A percentile compares a stretch with the other conserved stretches of the same genome.
phyloP scores from a whole-genome alignment of 139 green algal genomes.

The Tetratostichococcus sp. region DNA sequence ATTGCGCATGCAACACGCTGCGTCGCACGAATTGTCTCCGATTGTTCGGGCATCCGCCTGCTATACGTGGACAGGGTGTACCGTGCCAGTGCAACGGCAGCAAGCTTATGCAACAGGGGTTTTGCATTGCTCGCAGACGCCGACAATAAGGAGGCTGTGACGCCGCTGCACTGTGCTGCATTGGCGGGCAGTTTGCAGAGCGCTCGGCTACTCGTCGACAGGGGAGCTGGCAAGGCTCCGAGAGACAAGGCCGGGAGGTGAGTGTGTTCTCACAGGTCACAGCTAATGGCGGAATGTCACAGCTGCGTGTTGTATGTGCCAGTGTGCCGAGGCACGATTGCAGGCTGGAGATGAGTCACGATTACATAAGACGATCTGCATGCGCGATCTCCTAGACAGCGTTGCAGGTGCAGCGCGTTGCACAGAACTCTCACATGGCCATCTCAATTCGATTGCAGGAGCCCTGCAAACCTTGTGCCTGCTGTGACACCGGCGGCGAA shows the following conservation, averaged over 20 bases:
- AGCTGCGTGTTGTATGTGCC: neutral
- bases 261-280: neutral
- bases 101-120: neutral
- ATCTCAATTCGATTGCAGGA: neutral
- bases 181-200: conserved; percentile 25
- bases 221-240: conserved; percentile 6
- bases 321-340: neutral
- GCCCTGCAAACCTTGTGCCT: neutral
- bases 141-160: conserved; percentile 19
- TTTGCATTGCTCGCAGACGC: conserved; percentile 4
- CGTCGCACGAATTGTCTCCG: too few species aligned
- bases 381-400: too few species aligned
- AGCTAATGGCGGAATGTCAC: neutral
- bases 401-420: too few species aligned
- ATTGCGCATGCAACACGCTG: too few species aligned
- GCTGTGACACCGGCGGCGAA: neutral
- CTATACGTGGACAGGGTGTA: too few species aligned
- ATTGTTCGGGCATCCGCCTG: too few species aligned
- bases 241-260: conserved; percentile 10
- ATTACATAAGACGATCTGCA: neutral
- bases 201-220: conserved; percentile 36
- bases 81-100: neutral
- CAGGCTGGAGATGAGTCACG: neutral
- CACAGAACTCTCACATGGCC: too few species aligned
- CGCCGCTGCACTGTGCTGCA: conserved; percentile 43